Base-by-base conservation (phyloP, 306 rosid genomes). In the Trifolium repens region DNA sequence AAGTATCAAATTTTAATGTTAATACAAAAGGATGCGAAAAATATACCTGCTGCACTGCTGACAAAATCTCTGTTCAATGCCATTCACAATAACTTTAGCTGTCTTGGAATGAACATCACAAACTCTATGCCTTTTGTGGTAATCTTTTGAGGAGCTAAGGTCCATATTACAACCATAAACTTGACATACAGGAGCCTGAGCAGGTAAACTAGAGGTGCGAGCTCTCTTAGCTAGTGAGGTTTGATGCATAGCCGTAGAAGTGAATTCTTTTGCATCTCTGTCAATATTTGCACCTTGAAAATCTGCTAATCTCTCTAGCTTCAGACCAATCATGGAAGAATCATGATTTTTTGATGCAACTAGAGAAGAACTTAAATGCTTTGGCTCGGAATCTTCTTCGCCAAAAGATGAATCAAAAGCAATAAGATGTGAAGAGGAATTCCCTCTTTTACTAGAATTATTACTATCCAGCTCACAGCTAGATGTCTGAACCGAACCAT, bases 31-130 rank as follows among this genome's bases (percentile, higher is more conserved):
- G 55, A 52, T 34, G 34, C 57, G 12, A 76, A 53, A 49, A 40
- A n/a, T 43, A 69, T 66, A 91, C 97, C 96, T 91, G 87, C 97
- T 91, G 78, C 97, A 91, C 76, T 91, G 94, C 81, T 91, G 97
- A 58, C 97, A 91, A 87, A 91, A 91, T 82, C 97, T 86, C 71
- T 91, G 96, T 42, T 91, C 89, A 70, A 86, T 76, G 76, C 93
- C 97, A 77, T 88, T 89, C n/a, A 91, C 96, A 72, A 89, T 77
- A 64, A 89, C 97, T 79, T 68, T 80, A 64, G 96, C 80, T 62
- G 96, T 88, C 82, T 91, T 91, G 78, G 96, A 91, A 82, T 91
- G 97, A 83, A 54, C 88, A 77, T 89, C 97, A 77, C 97, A 91
- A 79, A 91, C 97, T 80, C 75, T 89, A 69, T 89, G 97, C 85